phyloP scores from a whole-genome alignment of 257 asterid genomes.

The Cordia subcordata region DNA sequence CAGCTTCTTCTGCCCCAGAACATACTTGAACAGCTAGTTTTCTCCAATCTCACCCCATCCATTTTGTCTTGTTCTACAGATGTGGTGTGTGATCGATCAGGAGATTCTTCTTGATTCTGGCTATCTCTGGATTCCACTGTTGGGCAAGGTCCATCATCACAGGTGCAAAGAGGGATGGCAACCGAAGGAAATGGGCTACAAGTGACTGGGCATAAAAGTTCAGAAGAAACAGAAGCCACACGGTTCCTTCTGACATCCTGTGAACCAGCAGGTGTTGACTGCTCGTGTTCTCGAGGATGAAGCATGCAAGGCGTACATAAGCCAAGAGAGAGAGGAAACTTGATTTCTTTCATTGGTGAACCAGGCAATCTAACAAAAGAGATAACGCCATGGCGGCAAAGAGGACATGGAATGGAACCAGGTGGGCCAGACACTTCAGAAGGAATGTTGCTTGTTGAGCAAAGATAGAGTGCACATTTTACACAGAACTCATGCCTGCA shows the following conservation, averaged over 20 bases:
- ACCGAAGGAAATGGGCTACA: constrained; percentile 95
- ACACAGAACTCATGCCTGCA: constrained; percentile 86
- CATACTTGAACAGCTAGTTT: constrained; percentile 78
- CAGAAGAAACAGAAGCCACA: constrained; percentile 70
- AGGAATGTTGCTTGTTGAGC: constrained; percentile 81
- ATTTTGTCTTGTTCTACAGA: constrained; percentile 42
- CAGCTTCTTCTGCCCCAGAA: constrained; percentile 98
- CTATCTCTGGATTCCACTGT: constrained; percentile 55
- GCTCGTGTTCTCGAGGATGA: constrained; percentile 68
- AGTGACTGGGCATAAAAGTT: constrained; percentile 71
- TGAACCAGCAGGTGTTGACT: constrained; percentile 41
- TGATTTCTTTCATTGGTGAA: constrained; percentile 60
- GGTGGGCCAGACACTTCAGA: constrained; percentile 60
- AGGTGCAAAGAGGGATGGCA: constrained; percentile 76
- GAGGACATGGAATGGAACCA: constrained; percentile 93
- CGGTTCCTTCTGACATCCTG: constrained; percentile 67
- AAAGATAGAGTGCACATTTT: constrained; percentile 88
- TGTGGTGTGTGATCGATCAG: constrained; percentile 45
- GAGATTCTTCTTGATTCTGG: constrained; percentile 48
- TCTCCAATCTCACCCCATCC: constrained; percentile 62
- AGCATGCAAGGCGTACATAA: constrained; percentile 89
- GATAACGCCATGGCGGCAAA: constrained; percentile 72
- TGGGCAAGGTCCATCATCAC: constrained; percentile 73
- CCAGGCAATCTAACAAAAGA: constrained; percentile 61
- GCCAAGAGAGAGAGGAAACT: constrained; percentile 61